Conservation (phyloP, 108 stramenopile species). For the Tribonema minus region DNA sequence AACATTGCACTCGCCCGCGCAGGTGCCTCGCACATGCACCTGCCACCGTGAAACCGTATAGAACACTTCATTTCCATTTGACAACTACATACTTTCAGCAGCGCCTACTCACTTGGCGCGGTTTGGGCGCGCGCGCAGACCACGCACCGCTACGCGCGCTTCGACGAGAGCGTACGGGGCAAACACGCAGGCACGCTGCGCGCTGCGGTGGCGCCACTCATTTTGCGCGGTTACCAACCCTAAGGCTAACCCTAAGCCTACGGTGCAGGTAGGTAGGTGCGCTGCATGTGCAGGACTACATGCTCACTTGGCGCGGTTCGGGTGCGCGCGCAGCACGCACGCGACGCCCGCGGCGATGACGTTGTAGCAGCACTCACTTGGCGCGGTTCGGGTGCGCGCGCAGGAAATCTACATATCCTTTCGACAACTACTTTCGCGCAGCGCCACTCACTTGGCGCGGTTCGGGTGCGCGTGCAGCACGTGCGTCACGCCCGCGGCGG, state of each 20-base stretch:
- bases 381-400: constrained; percentile 4
- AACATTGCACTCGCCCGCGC: not conserved
- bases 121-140: too few species aligned
- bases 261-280: too few species aligned
- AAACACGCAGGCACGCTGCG: too few species aligned
- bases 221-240: too few species aligned
- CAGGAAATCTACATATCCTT: not conserved
- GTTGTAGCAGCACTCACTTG: not conserved
- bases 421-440: not conserved
- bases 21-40: not conserved
- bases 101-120: constrained; percentile 4
- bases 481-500: constrained; percentile 10
- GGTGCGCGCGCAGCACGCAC: not conserved
- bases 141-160: too few species aligned
- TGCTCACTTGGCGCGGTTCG: constrained; percentile 1
- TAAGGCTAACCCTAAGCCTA: too few species aligned
- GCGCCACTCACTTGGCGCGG: not conserved
- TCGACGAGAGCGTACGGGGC: too few species aligned
- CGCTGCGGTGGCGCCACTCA: too few species aligned
- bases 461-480: constrained; percentile 10
- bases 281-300: too few species aligned
- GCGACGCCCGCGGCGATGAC: not conserved
- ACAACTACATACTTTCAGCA: not conserved
- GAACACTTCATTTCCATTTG: not conserved
- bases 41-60: not conserved